Evolutionary conservation across 495 filamentous ascomycete species (phyloP), one percentile per base, ranked within the genome.

Genomic region (Lophium mytilinum): DNA sequence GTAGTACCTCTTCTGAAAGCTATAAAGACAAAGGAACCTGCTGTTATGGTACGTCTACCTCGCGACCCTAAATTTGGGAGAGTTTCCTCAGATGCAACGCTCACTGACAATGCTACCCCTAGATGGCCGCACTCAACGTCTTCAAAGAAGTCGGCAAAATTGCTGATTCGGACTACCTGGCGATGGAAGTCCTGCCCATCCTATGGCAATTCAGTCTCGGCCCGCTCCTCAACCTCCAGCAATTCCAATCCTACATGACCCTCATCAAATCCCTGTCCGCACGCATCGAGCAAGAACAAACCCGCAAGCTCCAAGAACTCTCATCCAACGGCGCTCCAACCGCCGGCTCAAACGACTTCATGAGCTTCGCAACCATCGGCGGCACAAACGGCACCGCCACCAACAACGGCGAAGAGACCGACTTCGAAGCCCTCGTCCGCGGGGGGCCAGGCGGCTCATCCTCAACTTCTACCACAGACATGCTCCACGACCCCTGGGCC

Each of bases 1-100:
- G 84, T 98, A 14, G 80, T 97, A 4, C 93, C 93, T 0, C 75
- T 96, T 4, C 77, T 98, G 52, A 90, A 88, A 65, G 89, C 75
- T 0, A 97, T 98, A 69, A 97, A 97, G 68, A 98, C 93, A 0
- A 96, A 94, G 65, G 93, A 98, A 65, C 93, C 93, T 0, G 91
- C 89, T 1, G 93, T 98, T 3, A 95, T 96, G 87, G 69, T 72
- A 68, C 40, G 63, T 45, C 35, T 39, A 18, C n/a, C n/a, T n/a
- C n/a, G n/a, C n/a, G n/a, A n/a, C n/a, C n/a, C n/a, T n/a, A n/a
- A n/a, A n/a, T n/a, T n/a, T n/a, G n/a, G n/a, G n/a, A n/a, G n/a
- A n/a, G n/a, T n/a, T n/a, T n/a, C n/a, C 24, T 30, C 24, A 30
- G 24, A 3, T 30, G 24, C 24, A 30, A 6, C 3, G 6, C 6